These are phyloP conservation scores for Globisporangium spinosum DNA, from an alignment of 352 stramenopile species.

Conservation along the genomic window DNA sequence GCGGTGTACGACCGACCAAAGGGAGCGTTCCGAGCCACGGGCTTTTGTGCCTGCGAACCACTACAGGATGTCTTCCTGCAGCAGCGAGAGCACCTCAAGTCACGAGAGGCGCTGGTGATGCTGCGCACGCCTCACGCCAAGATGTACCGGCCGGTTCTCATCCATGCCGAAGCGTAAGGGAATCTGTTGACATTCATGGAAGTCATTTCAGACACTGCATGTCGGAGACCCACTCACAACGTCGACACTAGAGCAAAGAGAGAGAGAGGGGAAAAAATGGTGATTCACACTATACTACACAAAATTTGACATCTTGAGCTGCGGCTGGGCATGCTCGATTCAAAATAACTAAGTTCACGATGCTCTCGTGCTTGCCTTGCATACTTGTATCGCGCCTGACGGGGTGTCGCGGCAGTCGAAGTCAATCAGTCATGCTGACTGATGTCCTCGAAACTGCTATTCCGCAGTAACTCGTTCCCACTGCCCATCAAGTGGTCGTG, in stretches of 20 bases:
- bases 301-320: conserved; percentile 18
- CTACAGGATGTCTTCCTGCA: conserved; percentile 60
- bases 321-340: conserved; percentile 9
- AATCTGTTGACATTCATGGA: neutral
- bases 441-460: conserved; percentile 54
- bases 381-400: conserved; percentile 6
- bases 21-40: conserved; percentile 50
- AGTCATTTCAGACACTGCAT: neutral
- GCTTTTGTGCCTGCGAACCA: conserved; percentile 61
- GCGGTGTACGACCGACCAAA: conserved; percentile 80
- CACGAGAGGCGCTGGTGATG: conserved; percentile 40
- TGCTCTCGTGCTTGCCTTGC: neutral
- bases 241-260: conserved; percentile 1
- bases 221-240: neutral
- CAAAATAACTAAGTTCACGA: conserved; percentile 18
- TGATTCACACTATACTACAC: conserved; percentile 20
- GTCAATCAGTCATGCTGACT: conserved; percentile 20
- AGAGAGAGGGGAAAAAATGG: conserved; percentile 7
- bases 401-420: neutral
- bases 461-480: conserved; percentile 64
- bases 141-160: conserved; percentile 44
- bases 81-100: conserved; percentile 4
- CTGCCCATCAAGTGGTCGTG: conserved; percentile 76
- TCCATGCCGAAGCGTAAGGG: conserved; percentile 9
- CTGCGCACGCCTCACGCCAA: conserved; percentile 38